phyloP scores from a whole-genome alignment of 2,329 filamentous ascomycete genomes.

The Hymenoscyphus infarciens region DNA sequence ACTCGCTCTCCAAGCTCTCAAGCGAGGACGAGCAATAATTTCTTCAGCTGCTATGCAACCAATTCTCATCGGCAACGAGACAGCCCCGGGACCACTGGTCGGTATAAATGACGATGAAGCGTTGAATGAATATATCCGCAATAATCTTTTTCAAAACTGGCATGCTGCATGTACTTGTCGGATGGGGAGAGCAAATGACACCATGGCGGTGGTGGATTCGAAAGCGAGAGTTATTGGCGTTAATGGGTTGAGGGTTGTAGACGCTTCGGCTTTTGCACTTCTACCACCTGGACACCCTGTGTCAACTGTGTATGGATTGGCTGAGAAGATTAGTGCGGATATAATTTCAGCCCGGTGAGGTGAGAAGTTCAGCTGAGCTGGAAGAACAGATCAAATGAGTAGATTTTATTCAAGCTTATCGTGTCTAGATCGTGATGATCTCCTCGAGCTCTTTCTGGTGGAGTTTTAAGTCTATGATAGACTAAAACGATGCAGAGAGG shows the following conservation, averaged over 20 bases:
- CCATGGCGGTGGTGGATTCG: constrained; percentile 31
- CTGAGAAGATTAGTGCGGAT: neutral
- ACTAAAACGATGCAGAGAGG: too few species aligned
- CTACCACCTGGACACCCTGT: constrained; percentile 40
- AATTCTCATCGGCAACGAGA: constrained; percentile 11
- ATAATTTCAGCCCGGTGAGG: neutral
- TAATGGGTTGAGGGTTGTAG: constrained; percentile 21
- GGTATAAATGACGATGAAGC: constrained; percentile 15
- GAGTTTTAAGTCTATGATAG: too few species aligned
- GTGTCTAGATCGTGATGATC: neutral
- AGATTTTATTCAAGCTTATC: neutral
- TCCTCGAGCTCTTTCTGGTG: too few species aligned
- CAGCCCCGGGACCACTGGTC: constrained; percentile 10
- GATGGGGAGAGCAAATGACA: constrained; percentile 48
- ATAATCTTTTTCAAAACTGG: constrained; percentile 37
- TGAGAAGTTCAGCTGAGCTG: too few species aligned
- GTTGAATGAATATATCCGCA: constrained; percentile 20
- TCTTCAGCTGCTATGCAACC: constrained; percentile 10
- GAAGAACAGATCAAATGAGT: neutral
- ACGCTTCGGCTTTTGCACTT: constrained; percentile 24
- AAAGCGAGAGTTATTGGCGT: constrained; percentile 21
- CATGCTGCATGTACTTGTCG: constrained; percentile 53
- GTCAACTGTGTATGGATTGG: constrained; percentile 32
- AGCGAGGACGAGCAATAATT: constrained; percentile 38
- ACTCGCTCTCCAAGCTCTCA: constrained; percentile 41